Base-by-base conservation (phyloP, 805 yeast species). In the Candida oleophila region DNA sequence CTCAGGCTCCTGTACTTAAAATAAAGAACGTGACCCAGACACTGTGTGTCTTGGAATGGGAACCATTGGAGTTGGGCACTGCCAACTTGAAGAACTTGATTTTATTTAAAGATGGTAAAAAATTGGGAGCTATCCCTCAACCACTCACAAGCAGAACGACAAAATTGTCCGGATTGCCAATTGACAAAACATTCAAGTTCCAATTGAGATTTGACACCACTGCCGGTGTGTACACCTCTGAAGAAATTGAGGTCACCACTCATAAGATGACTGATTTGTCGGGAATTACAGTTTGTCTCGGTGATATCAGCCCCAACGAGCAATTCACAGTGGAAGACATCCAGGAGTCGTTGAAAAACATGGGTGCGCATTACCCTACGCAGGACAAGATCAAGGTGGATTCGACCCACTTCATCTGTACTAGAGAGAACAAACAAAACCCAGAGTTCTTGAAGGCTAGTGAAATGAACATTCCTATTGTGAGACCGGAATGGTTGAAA, bases 231-330 rank as follows among this genome's bases (percentile, higher is more conserved):
- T 88, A 77, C 57, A 71, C 72, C 59, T 87, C 96, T 9, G 84
- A 89, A 39, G 67, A 68, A 18, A 63, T 92, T 20, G 77, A 77
- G 42, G 80, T 91, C 14, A 84, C 80, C 48, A 94, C 99, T 2
- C 98, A 90, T 64, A 91, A 89, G 60, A 90, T 92, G 97, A 90
- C 97, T 0, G 97, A 94, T 66, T 75, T 94, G 56, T 78, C 89
- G 2, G 99, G 99, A 49, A 89, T 94, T 47, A 89, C 92, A 0
- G 86, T 89, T 1, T 92, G 98, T 65, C 63, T 90, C 44, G 98
- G 99, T 35, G 86, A 87, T 40, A 75, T 91, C 49, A 83, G 82
- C 50, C 71, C 77, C 38, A 71, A 73, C 43, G 82, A 83, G 40
- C 70, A 61, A 42, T 73, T 71, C 47, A 58, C 66, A 1, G 51